A percentile compares a stretch with the other conserved stretches of the same genome.
phyloP scores from a whole-genome alignment of 768 basidiomycete genomes.

The Coprinellus micaceus region DNA sequence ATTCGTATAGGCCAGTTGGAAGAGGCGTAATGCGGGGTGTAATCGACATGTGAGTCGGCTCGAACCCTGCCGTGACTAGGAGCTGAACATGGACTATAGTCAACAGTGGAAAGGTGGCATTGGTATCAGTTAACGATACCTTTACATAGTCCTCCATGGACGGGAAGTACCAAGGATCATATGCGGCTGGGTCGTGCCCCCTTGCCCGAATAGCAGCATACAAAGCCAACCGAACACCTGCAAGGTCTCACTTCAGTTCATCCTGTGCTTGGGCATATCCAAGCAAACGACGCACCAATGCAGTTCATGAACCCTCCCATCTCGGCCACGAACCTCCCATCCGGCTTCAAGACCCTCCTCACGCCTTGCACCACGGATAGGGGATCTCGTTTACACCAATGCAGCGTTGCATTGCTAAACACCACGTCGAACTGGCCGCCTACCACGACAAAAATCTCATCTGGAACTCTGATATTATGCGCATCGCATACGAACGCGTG shows the following conservation, averaged over 20 bases:
- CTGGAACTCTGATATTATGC: constrained; percentile 40
- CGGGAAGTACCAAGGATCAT: constrained; percentile 88
- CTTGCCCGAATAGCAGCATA: constrained; percentile 47
- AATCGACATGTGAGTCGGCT: constrained; percentile 49
- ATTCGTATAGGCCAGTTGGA: constrained; percentile 51
- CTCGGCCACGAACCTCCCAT: constrained; percentile 72
- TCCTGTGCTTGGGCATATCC: neutral
- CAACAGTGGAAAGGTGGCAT: too few species aligned
- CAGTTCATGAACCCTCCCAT: constrained; percentile 77
- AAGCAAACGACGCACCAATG: constrained; percentile 41
- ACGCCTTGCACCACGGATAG: constrained; percentile 57
- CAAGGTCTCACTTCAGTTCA: neutral
- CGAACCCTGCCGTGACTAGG: constrained; percentile 53
- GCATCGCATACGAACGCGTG: constrained; percentile 52
- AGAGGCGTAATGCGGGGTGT: constrained; percentile 55
- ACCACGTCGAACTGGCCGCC: constrained; percentile 58
- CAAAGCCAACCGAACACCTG: constrained; percentile 61
- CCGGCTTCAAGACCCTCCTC: constrained; percentile 59
- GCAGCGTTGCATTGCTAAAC: constrained; percentile 77
- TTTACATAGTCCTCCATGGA: constrained; percentile 61
- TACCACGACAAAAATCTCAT: constrained; percentile 20
- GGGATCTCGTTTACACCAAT: constrained; percentile 84
- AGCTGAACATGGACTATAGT: constrained; percentile 35
- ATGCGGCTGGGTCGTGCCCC: constrained; percentile 52
- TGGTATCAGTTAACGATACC: constrained; percentile 31